phyloP scores from a whole-genome alignment of 768 basidiomycete genomes.

The Lactifluus volemus region DNA sequence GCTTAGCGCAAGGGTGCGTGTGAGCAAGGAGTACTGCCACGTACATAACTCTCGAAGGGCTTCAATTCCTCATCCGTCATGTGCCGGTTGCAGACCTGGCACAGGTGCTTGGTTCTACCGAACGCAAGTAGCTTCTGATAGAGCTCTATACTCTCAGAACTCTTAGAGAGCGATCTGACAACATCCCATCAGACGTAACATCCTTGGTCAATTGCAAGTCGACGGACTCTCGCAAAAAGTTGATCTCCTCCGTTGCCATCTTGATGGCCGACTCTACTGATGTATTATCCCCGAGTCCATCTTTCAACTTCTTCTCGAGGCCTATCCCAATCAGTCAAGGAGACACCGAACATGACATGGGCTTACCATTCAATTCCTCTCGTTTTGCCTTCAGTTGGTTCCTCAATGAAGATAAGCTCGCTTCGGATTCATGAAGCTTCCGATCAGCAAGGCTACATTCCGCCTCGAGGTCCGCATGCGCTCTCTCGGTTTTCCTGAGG shows the following conservation, averaged over 20 bases:
- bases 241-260: slow-evolving; percentile 37
- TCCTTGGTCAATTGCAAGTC: neutral
- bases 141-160: slow-evolving; percentile 33
- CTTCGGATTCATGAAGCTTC: slow-evolving; percentile 54
- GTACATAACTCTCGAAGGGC: slow-evolving; percentile 54
- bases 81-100: slow-evolving; percentile 67
- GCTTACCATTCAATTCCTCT: slow-evolving; percentile 53
- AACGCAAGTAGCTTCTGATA: slow-evolving; percentile 48
- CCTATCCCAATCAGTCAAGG: slow-evolving; percentile 26
- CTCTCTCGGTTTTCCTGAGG: slow-evolving; percentile 59
- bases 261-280: slow-evolving; percentile 42
- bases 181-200: neutral
- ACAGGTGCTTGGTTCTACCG: slow-evolving; percentile 58
- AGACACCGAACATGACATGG: neutral
- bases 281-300: slow-evolving; percentile 32
- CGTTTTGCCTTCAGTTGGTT: slow-evolving; percentile 52
- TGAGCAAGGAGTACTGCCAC: neutral
- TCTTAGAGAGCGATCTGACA: slow-evolving; percentile 24
- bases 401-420: slow-evolving; percentile 50
- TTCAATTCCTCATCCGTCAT: slow-evolving; percentile 46
- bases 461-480: slow-evolving; percentile 40
- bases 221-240: slow-evolving; percentile 37
- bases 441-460: slow-evolving; percentile 41
- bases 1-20: neutral
- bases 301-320: slow-evolving; percentile 40